Evolutionary conservation across 2,329 filamentous ascomycete species (phyloP), one percentile per base, ranked within the genome.

Genomic region (Aciculosporium take): DNA sequence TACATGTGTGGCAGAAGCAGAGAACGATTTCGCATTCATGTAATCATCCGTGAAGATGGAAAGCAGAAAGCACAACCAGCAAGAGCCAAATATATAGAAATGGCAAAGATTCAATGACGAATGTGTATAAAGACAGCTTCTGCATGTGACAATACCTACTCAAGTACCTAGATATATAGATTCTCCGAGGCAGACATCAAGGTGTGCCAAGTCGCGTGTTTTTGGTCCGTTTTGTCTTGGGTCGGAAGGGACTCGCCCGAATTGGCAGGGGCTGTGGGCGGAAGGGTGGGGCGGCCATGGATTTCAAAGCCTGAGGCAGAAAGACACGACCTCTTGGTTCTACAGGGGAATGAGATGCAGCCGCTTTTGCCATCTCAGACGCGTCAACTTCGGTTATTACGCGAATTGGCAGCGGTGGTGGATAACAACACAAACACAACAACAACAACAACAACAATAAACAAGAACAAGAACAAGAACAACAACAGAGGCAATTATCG

Each of bases 371-470:
- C 7, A 21, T 35, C 18, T 41, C 24, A 35, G 33, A 34, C 42
- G 42, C 42, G 38, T 44, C 39, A 29, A 30, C 20, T n/a, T 24
- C 15, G 23, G 32, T 55, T 57, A 57, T 55, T 55, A 56, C 55
- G 48, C 44, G 45, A 28, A 21, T 17, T 29, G 12, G 18, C 21
- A 28, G 10, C 20, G 7, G 15, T 27, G 7, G 28, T 27, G 27
- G 27, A 44, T 33, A 38, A 37, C 23, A 37, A 38, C 34, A 39
- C 35, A 41, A 46, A 52, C 50, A 52, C 46, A 49, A 53, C 49
- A 57, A 55, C 6, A 44, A 38, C 18, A 35, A 38, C 45, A 45
- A 51, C 51, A 50, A 46, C 47, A 48, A 53, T 49, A 57, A 56
- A n/a, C 35, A 31, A 40, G 32, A 40, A 31, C 12, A 40, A 33